Conservation (phyloP, 345 rosid species). For the Anastatica hierochuntica region DNA sequence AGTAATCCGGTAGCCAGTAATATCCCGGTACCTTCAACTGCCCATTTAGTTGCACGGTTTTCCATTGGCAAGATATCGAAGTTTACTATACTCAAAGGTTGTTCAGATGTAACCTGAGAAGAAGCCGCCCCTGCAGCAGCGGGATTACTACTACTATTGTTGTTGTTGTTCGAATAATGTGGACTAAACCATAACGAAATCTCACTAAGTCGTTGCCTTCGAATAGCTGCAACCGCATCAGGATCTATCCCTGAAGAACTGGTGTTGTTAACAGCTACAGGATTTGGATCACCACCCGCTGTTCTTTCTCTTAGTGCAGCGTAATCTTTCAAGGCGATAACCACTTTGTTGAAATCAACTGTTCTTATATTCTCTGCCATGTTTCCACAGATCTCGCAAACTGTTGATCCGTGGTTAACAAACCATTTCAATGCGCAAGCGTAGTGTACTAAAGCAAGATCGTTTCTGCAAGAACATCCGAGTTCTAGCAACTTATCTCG, state of each 20-base stretch:
- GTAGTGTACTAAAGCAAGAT: constrained; percentile 78
- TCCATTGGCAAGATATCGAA: constrained; percentile 45
- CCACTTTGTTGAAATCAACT: constrained; percentile 53
- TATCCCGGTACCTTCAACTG: constrained; percentile 86
- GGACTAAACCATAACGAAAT: constrained; percentile 75
- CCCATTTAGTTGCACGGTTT: constrained; percentile 74
- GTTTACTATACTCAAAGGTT: constrained; percentile 33
- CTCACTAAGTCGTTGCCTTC: constrained; percentile 83
- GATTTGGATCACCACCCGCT: constrained; percentile 65
- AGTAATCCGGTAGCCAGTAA: constrained; percentile 77
- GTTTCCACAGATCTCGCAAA: constrained; percentile 75
- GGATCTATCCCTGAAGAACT: constrained; percentile 40
- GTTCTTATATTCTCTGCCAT: constrained; percentile 45
- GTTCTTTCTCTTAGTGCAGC: constrained; percentile 65
- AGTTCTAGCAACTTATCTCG: constrained; percentile 53
- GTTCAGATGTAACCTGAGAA: constrained; percentile 56
- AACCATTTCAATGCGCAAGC: constrained; percentile 94
- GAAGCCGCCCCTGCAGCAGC: constrained; percentile 9
- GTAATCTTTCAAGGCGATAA: constrained; percentile 61
- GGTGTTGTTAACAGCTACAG: constrained; percentile 8
- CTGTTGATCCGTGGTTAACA: constrained; percentile 75
- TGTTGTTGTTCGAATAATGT: constrained; percentile 25
- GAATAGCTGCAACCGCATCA: constrained; percentile 79
- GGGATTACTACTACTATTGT: constrained; percentile 22
- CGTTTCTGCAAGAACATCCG: constrained; percentile 80